Evolutionary conservation across 2,329 filamentous ascomycete species (phyloP), one percentile per base, ranked within the genome.

Genomic region (Teratosphaeria gauchensis): DNA sequence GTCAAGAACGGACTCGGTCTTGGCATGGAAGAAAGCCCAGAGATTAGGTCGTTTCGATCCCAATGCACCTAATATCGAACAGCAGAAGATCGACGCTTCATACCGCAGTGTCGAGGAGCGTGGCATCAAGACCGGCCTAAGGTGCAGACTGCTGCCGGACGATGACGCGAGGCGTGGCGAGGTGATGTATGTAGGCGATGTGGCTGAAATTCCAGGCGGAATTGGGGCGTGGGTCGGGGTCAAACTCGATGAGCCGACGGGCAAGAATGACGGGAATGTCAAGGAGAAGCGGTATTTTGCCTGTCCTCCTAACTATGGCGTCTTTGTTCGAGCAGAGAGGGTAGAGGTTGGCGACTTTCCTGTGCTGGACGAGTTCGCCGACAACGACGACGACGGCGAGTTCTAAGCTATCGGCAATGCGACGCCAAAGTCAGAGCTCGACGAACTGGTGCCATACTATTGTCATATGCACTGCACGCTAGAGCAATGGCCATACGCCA

Each of bases 11-110:
- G 90, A 96, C 75, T 92, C 88, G 3, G 94, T 99, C 14, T 82
- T 96, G 28, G 89, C 92, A 5, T 97, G 91, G 91, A 99, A 99
- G 77, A 92, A 89, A 76, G 79, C 85, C n/a, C 86, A 96, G 74
- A 92, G 95, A 72, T 83, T 97, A n/a, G 94, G 94, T 55, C 89
- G 94, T 38, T 99, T 99, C 75, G 90, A 97, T 71, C 94, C 94
- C 12, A 81, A 87, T 66, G 90, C 91, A 7, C 85, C 88, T 19
- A 84, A 80, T 61, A 82, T 88, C 24, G 86, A 91, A 71, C 80
- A 89, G 70, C 82, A 89, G 63, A 89, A 89, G 72, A 77, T 88
- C 59, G 80, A 82, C 16, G 85, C 86, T 46, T 81, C 86, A 51
- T 80, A 85, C 64, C 82, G 83, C 58, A 90, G 95, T 69, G 79